phyloP scores from a whole-genome alignment of 2,329 filamentous ascomycete species.

The Nigrograna mackinnonii region DNA sequence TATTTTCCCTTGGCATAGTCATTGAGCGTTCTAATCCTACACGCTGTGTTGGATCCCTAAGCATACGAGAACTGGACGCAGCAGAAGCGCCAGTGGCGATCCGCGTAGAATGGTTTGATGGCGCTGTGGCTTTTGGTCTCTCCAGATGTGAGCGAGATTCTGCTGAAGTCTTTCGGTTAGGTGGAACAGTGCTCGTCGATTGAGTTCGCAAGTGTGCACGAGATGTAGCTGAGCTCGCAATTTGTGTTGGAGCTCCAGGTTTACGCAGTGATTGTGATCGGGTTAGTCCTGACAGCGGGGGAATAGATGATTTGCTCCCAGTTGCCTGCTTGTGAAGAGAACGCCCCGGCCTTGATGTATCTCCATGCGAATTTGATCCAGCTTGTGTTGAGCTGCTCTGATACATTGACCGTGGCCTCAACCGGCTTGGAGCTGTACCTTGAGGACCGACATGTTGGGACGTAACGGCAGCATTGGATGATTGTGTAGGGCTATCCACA shows the following conservation, averaged over 20 bases:
- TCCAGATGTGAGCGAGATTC: conserved; percentile 13
- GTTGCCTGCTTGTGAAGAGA: no score
- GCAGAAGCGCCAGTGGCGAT: conserved; percentile 7
- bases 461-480: no score
- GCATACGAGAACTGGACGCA: conserved; percentile 10
- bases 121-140: conserved; percentile 26
- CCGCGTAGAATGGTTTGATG: conserved; percentile 13
- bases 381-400: conserved; percentile 26
- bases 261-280: conserved; percentile 36
- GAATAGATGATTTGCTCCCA: conserved; percentile 20
- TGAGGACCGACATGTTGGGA: no score
- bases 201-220: conserved; percentile 27
- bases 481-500: no score
- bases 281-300: conserved; percentile 19
- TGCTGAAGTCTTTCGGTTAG: background rate
- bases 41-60: conserved; percentile 23
- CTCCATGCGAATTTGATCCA: no score
- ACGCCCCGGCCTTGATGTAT: no score
- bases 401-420: conserved; percentile 35
- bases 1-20: conserved; percentile 23
- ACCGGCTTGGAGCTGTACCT: conserved; percentile 14
- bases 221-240: conserved; percentile 10
- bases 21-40: conserved; percentile 28
- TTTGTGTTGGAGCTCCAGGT: conserved; percentile 20
- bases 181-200: conserved; percentile 23